These are phyloP conservation scores for Colletotrichum caudatum DNA, from an alignment of 2,329 filamentous ascomycete genomes.

Conservation along the genomic window DNA sequence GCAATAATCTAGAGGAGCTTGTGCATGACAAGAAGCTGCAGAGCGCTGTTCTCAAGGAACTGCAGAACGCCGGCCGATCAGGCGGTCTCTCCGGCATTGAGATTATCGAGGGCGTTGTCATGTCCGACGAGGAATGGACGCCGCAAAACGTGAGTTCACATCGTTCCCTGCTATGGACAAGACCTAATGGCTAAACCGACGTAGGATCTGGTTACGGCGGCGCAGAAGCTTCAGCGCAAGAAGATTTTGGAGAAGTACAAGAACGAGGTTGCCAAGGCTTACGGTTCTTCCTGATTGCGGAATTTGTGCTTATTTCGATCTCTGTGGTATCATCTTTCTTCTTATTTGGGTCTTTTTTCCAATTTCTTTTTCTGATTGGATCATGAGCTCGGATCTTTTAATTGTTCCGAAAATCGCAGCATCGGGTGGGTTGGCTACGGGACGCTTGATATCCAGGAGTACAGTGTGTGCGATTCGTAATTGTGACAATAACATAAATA, in stretches of 20 bases:
- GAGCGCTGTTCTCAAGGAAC: constrained; percentile 70
- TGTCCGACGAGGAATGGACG: constrained; percentile 81
- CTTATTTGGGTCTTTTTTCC: background rate
- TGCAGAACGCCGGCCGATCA: constrained; percentile 71
- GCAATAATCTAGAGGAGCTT: constrained; percentile 72
- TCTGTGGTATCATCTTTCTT: background rate
- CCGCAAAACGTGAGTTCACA: constrained; percentile 74
- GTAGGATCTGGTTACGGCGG: constrained; percentile 74
- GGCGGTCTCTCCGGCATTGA: constrained; percentile 75
- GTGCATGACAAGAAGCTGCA: constrained; percentile 76
- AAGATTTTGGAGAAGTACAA: constrained; percentile 72
- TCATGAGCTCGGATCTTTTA: constrained; percentile 21
- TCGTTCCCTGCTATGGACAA: background rate
- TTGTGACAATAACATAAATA: constrained; percentile 15
- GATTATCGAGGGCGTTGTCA: constrained; percentile 77
- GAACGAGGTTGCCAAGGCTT: constrained; percentile 71
- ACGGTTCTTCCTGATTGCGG: constrained; percentile 53
- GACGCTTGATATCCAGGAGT: constrained; percentile 41
- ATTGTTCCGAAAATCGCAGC: constrained; percentile 21
- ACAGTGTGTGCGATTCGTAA: constrained; percentile 31
- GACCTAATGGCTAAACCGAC: constrained; percentile 45
- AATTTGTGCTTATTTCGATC: background rate
- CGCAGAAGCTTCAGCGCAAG: constrained; percentile 79
- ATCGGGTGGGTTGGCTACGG: constrained; percentile 31
- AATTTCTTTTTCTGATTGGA: background rate